Evolutionary conservation across 257 asterid genomes (phyloP).

Genomic region (Solanum megistacrolobum): DNA sequence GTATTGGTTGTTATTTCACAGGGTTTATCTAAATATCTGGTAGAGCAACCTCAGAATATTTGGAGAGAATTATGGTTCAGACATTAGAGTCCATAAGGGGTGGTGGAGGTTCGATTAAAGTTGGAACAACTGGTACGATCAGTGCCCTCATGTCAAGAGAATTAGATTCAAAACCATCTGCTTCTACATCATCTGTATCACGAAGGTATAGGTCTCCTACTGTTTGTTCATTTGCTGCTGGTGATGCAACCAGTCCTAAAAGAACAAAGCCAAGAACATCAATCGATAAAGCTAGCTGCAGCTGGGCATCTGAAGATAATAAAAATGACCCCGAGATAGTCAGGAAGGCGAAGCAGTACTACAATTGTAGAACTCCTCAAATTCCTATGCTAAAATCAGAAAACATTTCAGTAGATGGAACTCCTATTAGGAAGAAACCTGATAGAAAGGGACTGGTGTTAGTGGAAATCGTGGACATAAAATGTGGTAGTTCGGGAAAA

Average conservation of each 20-base stretch:
- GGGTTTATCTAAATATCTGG: background rate
- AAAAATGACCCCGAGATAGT: constrained; percentile 19
- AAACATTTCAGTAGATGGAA: constrained; percentile 35
- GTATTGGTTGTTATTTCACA: background rate
- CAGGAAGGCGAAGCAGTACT: constrained; percentile 29
- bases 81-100: constrained; percentile 55
- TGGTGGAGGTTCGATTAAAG: constrained; percentile 75
- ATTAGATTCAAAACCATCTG: constrained; percentile 38
- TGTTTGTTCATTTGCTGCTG: constrained; percentile 10
- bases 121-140: constrained; percentile 75
- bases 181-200: constrained; percentile 13
- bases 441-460: constrained; percentile 29
- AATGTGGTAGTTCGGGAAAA: constrained; percentile 52
- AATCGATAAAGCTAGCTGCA: constrained; percentile 46
- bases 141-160: constrained; percentile 76
- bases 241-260: constrained; percentile 22
- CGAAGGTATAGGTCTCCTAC: constrained; percentile 1
- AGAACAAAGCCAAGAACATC: constrained; percentile 20
- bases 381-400: constrained; percentile 61
- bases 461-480: constrained; percentile 71
- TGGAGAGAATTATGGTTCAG: constrained; percentile 37
- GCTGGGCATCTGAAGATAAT: constrained; percentile 12
- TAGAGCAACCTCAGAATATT: background rate
- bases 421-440: constrained; percentile 47
- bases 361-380: constrained; percentile 28